Percentiles rank a stretch among this genome's conserved stretches.
These are phyloP conservation scores for Hypoxylon crocopeplum DNA, from an alignment of 495 filamentous ascomycete genomes.

Conservation along the genomic window DNA sequence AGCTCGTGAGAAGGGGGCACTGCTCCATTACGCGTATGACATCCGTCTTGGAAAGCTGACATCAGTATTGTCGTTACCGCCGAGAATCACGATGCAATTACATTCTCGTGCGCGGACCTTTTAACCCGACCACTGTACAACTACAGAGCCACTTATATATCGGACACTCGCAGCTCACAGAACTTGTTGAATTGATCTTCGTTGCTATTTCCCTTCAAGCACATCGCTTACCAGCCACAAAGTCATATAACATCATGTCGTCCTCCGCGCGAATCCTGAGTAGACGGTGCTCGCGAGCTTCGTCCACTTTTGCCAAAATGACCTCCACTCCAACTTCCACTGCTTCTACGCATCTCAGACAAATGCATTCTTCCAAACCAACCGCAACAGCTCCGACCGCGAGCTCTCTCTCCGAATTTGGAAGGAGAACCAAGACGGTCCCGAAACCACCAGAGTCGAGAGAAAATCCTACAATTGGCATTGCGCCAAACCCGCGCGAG, in stretches of 20 bases:
- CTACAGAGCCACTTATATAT: constrained; percentile 16
- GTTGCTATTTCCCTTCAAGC: neutral
- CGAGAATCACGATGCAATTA: constrained; percentile 9
- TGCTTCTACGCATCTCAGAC: constrained; percentile 11
- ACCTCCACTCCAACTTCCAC: neutral
- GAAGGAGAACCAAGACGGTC: neutral
- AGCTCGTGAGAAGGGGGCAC: neutral
- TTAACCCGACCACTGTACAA: constrained; percentile 7
- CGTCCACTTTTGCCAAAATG: constrained; percentile 4
- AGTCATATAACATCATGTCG: constrained; percentile 22
- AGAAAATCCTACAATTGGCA: constrained; percentile 31
- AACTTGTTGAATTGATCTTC: constrained; percentile 13
- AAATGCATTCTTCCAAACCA: constrained; percentile 20
- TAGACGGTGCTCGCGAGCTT: constrained; percentile 5
- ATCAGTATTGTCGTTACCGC: constrained; percentile 4
- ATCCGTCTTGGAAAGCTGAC: constrained; percentile 12
- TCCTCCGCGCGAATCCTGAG: constrained; percentile 11
- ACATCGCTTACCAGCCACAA: neutral
- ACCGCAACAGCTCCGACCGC: constrained; percentile 8
- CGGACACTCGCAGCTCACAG: neutral
- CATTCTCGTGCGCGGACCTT: neutral
- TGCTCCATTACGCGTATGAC: constrained; percentile 13
- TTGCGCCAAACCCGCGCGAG: constrained; percentile 16
- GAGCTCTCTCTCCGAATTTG: constrained; percentile 8
- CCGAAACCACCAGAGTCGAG: constrained; percentile 28